Base-by-base conservation (phyloP, 257 asterid species). In the Penstemon newberryi region DNA sequence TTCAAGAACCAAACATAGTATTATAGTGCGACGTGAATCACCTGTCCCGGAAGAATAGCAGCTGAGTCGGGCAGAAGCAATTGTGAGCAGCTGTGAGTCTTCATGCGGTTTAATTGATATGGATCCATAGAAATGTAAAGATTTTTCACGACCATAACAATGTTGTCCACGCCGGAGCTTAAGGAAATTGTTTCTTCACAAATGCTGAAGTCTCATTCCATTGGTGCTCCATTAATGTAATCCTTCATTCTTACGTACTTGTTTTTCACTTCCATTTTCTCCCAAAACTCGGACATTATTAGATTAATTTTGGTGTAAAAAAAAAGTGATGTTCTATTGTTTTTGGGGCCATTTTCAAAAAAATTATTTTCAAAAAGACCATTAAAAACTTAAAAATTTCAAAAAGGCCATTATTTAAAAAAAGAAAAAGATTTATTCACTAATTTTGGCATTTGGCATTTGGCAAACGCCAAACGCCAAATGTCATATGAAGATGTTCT, bases 81-180 rank as follows among this genome's bases (percentile, higher is more conserved):
- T 43, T 84, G 86, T 0, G 83, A 62, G 0, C 70, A 71, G 39
- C 82, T 67, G 10, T 41, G 36, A 37, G 59, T 65, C 78, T 78
- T 83, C 86, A 83, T 80, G 42, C 89, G 57, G 40, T 76, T 80
- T 36, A 83, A 11, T n/a, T 76, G 84, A 72, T 73, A 80, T 1
- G 89, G 84, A 56, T 83, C 89, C 13, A 81, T 69, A 1, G 86
- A 83, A 0, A 81, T 61, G n/a, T 64, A 78, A 2, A 83, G 63
- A 40, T 76, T 83, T 53, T 76, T 76, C 47, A 84, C 80, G 0
- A 76, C 7, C 3, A 84, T 82, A 7, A 7, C 47, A 4, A 66
- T 71, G 4, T 67, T 56, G 6, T 55, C 76, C 3, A 70, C 38
- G 50, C 67, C 72, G 2, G 58, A 5, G 2, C 45, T 11, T 1